A percentile compares a stretch with the other conserved stretches of the same genome.
Evolutionary conservation across 305 asterid species (phyloP).

Genomic region (Lippia alba): DNA sequence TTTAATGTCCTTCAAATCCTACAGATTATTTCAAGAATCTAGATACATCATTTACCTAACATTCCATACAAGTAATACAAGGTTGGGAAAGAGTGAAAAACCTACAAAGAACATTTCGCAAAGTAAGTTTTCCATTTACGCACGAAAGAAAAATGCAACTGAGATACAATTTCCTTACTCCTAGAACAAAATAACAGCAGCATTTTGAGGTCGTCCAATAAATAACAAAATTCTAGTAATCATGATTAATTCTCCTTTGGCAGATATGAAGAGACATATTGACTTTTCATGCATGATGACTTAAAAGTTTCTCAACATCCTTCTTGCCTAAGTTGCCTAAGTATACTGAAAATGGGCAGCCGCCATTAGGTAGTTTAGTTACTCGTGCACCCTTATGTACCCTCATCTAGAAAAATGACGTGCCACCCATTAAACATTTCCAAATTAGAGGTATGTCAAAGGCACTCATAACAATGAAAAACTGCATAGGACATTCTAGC

Average conservation of each 20-base stretch:
- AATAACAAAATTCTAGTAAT: not conserved
- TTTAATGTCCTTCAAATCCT: not conserved
- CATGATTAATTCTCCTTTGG: not conserved
- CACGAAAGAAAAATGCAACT: not conserved
- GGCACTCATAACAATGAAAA: constrained; percentile 22
- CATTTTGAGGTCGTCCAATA: not conserved
- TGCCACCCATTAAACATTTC: constrained; percentile 24
- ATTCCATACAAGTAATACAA: constrained; percentile 8
- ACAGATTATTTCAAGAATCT: not conserved
- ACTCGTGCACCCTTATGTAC: constrained; percentile 15
- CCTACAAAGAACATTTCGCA: not conserved
- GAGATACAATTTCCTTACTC: constrained; percentile 6
- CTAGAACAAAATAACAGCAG: not conserved
- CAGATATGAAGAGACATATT: too few species aligned
- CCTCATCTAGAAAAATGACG: constrained; percentile 24
- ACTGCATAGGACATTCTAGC: constrained; percentile 16
- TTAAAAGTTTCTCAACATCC: too few species aligned
- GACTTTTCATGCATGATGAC: too few species aligned
- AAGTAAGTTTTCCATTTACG: too few species aligned
- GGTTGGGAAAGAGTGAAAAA: not conserved
- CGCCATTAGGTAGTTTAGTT: constrained; percentile 1
- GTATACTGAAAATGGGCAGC: not conserved
- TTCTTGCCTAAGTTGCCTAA: too few species aligned
- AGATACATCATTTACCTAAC: not conserved
- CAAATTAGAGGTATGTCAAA: not conserved